A percentile compares a stretch with the other conserved stretches of the same genome.
Evolutionary conservation across 2,329 filamentous ascomycete genomes (phyloP).

Genomic region (Pseudogymnoascus sp.): DNA sequence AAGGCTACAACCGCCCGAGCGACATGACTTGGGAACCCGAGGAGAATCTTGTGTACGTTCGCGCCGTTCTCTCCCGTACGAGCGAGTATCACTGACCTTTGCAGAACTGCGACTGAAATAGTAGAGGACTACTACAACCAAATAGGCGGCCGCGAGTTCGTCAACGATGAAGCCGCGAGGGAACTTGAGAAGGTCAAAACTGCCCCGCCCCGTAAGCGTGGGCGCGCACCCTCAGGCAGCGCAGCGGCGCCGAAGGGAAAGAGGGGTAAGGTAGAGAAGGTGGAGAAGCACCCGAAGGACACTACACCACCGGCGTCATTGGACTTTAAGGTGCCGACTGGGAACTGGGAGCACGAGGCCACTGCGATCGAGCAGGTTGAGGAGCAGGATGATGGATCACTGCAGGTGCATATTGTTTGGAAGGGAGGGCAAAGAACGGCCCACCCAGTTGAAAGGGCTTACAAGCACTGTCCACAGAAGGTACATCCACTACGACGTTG

Average conservation of each 20-base stretch:
- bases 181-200: constrained; percentile 28
- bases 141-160: constrained; percentile 56
- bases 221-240: neutral
- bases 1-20: constrained; percentile 61
- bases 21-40: constrained; percentile 77
- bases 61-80: neutral
- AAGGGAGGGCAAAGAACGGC: constrained; percentile 66
- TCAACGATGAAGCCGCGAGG: constrained; percentile 39
- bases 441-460: constrained; percentile 60
- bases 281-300: constrained; percentile 37
- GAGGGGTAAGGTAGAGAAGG: constrained; percentile 24
- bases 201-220: neutral
- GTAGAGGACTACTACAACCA: constrained; percentile 56
- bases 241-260: neutral
- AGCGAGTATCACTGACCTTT: neutral
- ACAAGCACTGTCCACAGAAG: constrained; percentile 73
- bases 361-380: constrained; percentile 60
- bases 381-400: constrained; percentile 54
- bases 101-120: constrained; percentile 46
- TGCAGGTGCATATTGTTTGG: constrained; percentile 68
- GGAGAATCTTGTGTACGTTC: constrained; percentile 52
- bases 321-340: constrained; percentile 59
- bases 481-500: constrained; percentile 33
- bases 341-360: constrained; percentile 71
- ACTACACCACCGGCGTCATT: constrained; percentile 42